A percentile compares a stretch with the other conserved stretches of the same genome.
phyloP scores from a whole-genome alignment of 495 filamentous ascomycete genomes.

The Filosporella fistucella region DNA sequence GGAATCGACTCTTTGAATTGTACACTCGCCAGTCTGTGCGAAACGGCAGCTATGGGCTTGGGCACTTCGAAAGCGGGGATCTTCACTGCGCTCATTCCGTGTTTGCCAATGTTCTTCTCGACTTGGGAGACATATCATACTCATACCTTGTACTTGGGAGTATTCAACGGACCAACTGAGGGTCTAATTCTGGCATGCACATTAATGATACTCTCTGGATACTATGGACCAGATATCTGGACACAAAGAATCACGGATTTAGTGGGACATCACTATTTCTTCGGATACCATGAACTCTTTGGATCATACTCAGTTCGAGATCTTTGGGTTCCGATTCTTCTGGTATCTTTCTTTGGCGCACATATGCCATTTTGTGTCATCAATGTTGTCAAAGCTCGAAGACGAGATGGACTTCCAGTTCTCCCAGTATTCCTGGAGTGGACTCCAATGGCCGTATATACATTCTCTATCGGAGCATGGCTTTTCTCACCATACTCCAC shows the following conservation, averaged over 20 bases:
- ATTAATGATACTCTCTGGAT: slow-evolving; percentile 81
- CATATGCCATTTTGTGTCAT: slow-evolving; percentile 79
- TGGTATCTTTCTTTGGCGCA: slow-evolving; percentile 64
- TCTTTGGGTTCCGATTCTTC: slow-evolving; percentile 78
- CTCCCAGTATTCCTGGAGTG: slow-evolving; percentile 89
- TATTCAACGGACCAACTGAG: slow-evolving; percentile 96
- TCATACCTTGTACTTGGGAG: slow-evolving; percentile 93
- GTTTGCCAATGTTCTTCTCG: slow-evolving; percentile 97
- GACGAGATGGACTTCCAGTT: slow-evolving; percentile 66
- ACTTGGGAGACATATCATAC: slow-evolving; percentile 99
- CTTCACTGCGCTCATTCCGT: slow-evolving; percentile 87
- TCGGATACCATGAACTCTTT: slow-evolving; percentile 32
- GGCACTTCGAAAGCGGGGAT: slow-evolving; percentile 77
- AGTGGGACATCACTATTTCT: slow-evolving; percentile 49
- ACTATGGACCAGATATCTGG: slow-evolving; percentile 88
- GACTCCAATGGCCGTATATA: slow-evolving; percentile 85
- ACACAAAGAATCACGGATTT: slow-evolving; percentile 62
- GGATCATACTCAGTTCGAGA: slow-evolving; percentile 50
- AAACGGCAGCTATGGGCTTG: slow-evolving; percentile 87
- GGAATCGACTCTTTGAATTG: slow-evolving; percentile 98
- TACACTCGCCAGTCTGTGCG: slow-evolving; percentile 81
- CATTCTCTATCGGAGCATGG: slow-evolving; percentile 70
- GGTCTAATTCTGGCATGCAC: slow-evolving; percentile 83
- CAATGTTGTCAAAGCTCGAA: slow-evolving; percentile 77
- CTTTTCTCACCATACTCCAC: slow-evolving; percentile 82